phyloP scores from a whole-genome alignment of 2,329 filamentous ascomycete genomes.

The Colletotrichum lindemuthianum region DNA sequence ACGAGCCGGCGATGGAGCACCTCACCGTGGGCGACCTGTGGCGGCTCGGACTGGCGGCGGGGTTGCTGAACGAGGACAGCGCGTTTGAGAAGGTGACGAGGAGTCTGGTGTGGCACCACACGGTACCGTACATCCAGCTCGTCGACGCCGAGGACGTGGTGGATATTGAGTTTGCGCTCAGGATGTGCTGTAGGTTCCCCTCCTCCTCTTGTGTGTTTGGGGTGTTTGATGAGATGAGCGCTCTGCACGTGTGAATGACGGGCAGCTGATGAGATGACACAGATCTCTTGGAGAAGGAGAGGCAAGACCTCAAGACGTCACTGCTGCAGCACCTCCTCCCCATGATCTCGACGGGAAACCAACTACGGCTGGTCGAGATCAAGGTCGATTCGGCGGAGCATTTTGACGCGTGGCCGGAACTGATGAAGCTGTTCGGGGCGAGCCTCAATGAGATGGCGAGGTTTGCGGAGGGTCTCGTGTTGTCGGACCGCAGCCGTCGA shows the following conservation, averaged over 20 bases:
- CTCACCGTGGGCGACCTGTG: constrained; percentile 34
- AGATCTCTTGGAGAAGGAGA: constrained; percentile 34
- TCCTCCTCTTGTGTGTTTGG: neutral
- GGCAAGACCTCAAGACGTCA: constrained; percentile 33
- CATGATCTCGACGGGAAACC: constrained; percentile 33
- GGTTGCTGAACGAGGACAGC: constrained; percentile 28
- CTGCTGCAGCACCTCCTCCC: constrained; percentile 31
- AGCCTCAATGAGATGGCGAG: constrained; percentile 29
- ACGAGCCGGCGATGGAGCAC: constrained; percentile 32
- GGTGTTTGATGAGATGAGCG: neutral
- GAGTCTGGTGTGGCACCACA: constrained; percentile 32
- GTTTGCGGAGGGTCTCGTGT: constrained; percentile 31
- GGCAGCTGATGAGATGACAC: constrained; percentile 6
- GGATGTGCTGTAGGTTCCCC: constrained; percentile 32
- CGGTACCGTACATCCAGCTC: constrained; percentile 32
- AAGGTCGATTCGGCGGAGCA: constrained; percentile 36
- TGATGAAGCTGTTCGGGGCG: constrained; percentile 35
- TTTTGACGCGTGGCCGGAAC: constrained; percentile 34
- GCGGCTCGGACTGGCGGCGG: constrained; percentile 31
- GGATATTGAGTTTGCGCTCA: constrained; percentile 33
- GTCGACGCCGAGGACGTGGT: constrained; percentile 31
- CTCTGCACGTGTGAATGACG: too few species aligned
- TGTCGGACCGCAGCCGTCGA: constrained; percentile 27
- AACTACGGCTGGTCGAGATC: constrained; percentile 35
- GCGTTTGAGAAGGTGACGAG: constrained; percentile 33